phyloP scores from a whole-genome alignment of 176 grass and related monocot species.

The Avena atlantica region DNA sequence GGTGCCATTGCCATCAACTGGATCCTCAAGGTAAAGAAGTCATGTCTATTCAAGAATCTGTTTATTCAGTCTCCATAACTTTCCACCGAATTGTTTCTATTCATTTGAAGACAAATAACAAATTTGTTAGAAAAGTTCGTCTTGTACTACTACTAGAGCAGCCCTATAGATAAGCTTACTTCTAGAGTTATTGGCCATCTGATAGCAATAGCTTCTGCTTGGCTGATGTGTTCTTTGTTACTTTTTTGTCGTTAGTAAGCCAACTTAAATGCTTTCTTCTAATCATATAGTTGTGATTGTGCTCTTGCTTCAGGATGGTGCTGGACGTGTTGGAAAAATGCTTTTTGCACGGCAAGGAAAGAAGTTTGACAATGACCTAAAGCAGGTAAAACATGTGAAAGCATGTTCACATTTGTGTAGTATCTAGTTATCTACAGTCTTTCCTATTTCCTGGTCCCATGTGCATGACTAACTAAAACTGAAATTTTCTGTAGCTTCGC shows the following conservation, averaged over 20 bases:
- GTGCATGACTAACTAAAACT: conserved; percentile 27
- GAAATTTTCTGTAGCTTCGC: conserved; percentile 64
- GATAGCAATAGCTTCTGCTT: conserved; percentile 36
- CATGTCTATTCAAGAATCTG: conserved; percentile 5
- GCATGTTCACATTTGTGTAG: conserved; percentile 2
- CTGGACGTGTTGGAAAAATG: conserved; percentile 98
- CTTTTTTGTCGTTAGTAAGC: conserved; percentile 13
- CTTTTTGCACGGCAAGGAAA: conserved; percentile 97
- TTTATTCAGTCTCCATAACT: background rate
- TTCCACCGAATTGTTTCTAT: background rate
- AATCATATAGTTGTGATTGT: conserved; percentile 30
- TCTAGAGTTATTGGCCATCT: conserved; percentile 1
- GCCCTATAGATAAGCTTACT: background rate
- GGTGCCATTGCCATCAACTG: conserved; percentile 99
- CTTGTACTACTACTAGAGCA: background rate
- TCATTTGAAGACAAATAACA: background rate
- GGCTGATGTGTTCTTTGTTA: background rate
- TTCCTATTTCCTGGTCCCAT: conserved; percentile 20
- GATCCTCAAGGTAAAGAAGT: conserved; percentile 95
- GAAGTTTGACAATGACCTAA: conserved; percentile 99
- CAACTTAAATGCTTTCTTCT: background rate
- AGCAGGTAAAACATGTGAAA: conserved; percentile 68
- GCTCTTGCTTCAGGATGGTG: conserved; percentile 76
- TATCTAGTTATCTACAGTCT: background rate
- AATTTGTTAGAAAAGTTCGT: conserved; percentile 15